Percentiles rank a stretch among this genome's conserved stretches.
phyloP scores from a whole-genome alignment of 139 green algal species.

The Chlamydomonas urium region DNA sequence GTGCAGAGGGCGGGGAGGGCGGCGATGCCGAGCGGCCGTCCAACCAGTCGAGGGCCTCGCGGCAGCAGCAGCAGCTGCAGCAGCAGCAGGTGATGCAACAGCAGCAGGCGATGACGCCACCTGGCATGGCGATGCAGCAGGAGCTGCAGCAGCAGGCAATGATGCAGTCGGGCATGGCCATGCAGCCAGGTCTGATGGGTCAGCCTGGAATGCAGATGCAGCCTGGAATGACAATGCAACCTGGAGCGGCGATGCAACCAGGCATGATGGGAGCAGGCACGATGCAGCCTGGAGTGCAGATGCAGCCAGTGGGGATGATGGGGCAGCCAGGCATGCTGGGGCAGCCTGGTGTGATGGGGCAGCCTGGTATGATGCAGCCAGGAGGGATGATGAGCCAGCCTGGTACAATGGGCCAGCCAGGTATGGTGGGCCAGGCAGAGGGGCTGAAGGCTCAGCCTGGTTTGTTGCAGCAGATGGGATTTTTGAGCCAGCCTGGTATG shows the following conservation, averaged over 20 bases:
- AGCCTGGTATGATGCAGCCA: too few species aligned
- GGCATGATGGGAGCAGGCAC: neutral
- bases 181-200: neutral
- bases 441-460: neutral
- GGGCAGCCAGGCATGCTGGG: too few species aligned
- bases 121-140: neutral
- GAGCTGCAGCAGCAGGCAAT: neutral
- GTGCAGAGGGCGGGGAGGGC: too few species aligned
- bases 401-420: too few species aligned
- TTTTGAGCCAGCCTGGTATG: too few species aligned
- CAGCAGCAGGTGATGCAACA: neutral
- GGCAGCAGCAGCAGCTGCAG: conserved; percentile 5
- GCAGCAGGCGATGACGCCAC: neutral
- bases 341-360: too few species aligned
- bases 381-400: too few species aligned
- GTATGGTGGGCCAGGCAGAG: too few species aligned
- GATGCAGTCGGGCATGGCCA: neutral
- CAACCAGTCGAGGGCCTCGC: neutral
- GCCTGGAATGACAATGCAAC: too few species aligned
- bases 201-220: neutral
- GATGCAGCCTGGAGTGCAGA: neutral
- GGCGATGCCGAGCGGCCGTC: too few species aligned
- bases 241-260: neutral
- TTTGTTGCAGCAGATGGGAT: neutral
- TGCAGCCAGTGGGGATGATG: too few species aligned